Evolutionary conservation across 805 yeast genomes (phyloP), one percentile per base, ranked within the genome.

Genomic region (Ogataea salicorniae): DNA sequence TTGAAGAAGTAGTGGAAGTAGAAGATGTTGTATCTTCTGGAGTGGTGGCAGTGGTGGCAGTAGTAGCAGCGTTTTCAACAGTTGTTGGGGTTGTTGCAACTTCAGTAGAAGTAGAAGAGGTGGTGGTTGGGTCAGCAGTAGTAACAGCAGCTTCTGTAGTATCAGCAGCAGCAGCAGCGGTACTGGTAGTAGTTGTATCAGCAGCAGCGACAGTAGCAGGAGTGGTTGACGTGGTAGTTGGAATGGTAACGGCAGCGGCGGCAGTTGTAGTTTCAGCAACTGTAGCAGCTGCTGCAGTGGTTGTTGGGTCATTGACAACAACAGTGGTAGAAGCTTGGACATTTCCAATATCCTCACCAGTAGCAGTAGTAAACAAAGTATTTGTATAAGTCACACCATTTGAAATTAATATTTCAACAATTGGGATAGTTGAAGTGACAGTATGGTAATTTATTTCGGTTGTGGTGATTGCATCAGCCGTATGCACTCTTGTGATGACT

Each of bases 371-470:
- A 11, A 72, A 66, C 46, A 70, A 59, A 23, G 83, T 79, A 49
- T 60, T 57, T 15, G 83, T 78, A 53, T 70, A 76, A 36, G 80
- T 74, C 37, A 67, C 75, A 42, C 79, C 81, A 57, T 75, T 70
- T 8, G 79, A 76, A 43, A 79, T 71, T 39, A 76, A 66, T 16
- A 79, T 63, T 52, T 77, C 75, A 36, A 79, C 82, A 17, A 80
- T 73, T 23, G 83, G 81, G 49, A 76, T 66, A 53, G 69, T 67
- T 17, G 74, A 64, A 14, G 81, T 76, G 38, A 76, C 79, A 1
- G 79, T 75, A 33, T 71, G 67, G 39, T 56, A 64, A 60, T 60
- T 50, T 8, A 56, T 53, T 9, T 51, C 53, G 7, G 67, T 59
- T 8, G 62, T 61, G 16, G 73, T 67, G 26, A 62, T 60, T n/a